A percentile compares a stretch with the other conserved stretches of the same genome.
phyloP scores from a whole-genome alignment of 2,329 filamentous ascomycete genomes.

The Aspergillus viridinutans region DNA sequence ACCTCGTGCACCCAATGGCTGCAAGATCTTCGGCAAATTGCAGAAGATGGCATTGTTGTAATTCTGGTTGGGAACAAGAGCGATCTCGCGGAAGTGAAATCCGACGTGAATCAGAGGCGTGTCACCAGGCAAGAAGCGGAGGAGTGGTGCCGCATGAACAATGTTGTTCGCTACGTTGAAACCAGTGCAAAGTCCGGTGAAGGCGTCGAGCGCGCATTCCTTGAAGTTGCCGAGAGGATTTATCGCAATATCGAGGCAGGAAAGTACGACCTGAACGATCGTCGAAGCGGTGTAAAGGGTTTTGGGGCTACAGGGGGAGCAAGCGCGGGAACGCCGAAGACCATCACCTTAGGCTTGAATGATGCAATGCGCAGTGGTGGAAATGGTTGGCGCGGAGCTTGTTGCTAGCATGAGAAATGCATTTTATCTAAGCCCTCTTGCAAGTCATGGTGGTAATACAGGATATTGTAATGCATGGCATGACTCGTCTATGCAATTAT shows the following conservation, averaged over 20 bases:
- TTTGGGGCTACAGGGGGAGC: slow-evolving; percentile 40
- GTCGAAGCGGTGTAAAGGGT: slow-evolving; percentile 83
- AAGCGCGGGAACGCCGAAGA: slow-evolving; percentile 33
- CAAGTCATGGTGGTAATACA: not conserved
- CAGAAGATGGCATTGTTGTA: slow-evolving; percentile 91
- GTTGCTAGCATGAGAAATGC: slow-evolving; percentile 26
- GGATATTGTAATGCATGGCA: not conserved
- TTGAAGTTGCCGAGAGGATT: slow-evolving; percentile 90
- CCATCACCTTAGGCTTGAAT: slow-evolving; percentile 44
- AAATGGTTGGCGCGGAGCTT: slow-evolving; percentile 33
- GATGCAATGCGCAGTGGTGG: slow-evolving; percentile 44
- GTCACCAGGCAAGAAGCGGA: slow-evolving; percentile 80
- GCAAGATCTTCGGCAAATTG: slow-evolving; percentile 87
- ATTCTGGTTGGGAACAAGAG: slow-evolving; percentile 94
- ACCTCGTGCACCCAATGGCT: slow-evolving; percentile 88
- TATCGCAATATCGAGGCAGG: slow-evolving; percentile 96
- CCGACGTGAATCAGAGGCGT: slow-evolving; percentile 57
- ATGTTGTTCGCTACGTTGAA: slow-evolving; percentile 89
- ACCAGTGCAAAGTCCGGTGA: slow-evolving; percentile 94
- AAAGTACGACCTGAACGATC: slow-evolving; percentile 89
- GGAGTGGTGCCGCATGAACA: slow-evolving; percentile 81
- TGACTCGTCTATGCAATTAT: not conserved
- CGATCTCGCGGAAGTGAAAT: slow-evolving; percentile 61
- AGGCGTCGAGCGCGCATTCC: slow-evolving; percentile 87
- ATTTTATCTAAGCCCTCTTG: not conserved